phyloP scores from a whole-genome alignment of 208 protist species.

The Herpetomonas samuelpessoai region DNA sequence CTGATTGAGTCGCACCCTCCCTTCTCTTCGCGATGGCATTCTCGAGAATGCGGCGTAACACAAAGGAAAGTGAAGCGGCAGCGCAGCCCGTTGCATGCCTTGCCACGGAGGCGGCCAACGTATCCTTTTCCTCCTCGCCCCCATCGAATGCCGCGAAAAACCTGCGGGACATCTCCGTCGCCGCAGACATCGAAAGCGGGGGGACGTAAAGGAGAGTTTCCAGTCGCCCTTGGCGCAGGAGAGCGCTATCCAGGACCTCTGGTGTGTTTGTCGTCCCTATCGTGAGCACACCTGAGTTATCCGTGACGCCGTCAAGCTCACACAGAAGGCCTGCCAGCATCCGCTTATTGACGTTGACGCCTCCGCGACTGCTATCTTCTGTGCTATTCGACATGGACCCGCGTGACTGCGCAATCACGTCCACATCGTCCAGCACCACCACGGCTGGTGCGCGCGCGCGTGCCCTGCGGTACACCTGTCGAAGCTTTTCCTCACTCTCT shows the following conservation, averaged over 20 bases:
- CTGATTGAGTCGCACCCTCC: no score
- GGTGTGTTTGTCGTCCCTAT: constrained; percentile 84
- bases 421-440: constrained; percentile 86
- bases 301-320: constrained; percentile 96
- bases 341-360: constrained; percentile 62
- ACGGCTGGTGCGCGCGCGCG: constrained; percentile 62
- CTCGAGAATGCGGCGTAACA: constrained; percentile 71
- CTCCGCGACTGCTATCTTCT: constrained; percentile 11
- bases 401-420: constrained; percentile 73
- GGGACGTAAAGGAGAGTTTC: constrained; percentile 76
- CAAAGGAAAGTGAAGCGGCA: constrained; percentile 41
- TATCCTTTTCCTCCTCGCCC: not conserved
- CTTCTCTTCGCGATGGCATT: constrained; percentile 2
- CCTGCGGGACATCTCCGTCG: constrained; percentile 33
- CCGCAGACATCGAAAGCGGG: constrained; percentile 44
- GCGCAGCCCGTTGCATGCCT: constrained; percentile 36
- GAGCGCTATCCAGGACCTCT: constrained; percentile 89
- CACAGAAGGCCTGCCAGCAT: constrained; percentile 96
- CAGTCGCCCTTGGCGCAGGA: constrained; percentile 95
- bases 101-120: constrained; percentile 26
- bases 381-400: constrained; percentile 21
- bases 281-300: constrained; percentile 87
- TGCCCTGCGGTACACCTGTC: constrained; percentile 66
- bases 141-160: constrained; percentile 62
- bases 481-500: constrained; percentile 84